Base-by-base conservation (phyloP, 768 basidiomycete species). In the Boletus rufocinnamomeus region DNA sequence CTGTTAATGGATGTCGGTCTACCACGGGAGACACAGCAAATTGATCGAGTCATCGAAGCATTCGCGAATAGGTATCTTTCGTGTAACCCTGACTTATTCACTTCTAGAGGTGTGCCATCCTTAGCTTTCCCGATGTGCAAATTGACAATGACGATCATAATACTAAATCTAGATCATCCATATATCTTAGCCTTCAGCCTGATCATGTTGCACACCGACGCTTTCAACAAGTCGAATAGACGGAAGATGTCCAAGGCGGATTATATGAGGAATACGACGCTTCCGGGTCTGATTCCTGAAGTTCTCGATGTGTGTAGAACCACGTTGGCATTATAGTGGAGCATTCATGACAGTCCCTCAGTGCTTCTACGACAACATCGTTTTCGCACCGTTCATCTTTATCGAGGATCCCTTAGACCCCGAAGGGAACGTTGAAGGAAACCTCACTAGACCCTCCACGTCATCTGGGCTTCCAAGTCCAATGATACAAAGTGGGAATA, bases 121-220 rank as follows among this genome's bases (percentile, higher is more conserved):
- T 48, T 56, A 2, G 9, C 11, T 30, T 40, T 54, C 47, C 47
- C 14, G 11, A 43, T n/a, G 30, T 50, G 27, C 10, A 52, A 43
- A 9, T 21, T 43, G 27, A 50, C 14, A 41, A 38, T 38, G 21
- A 40, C 17, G 45, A 35, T 30, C 14, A 54, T 61, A 37, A 44
- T 58, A 30, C 44, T 35, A 43, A 43, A 34, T 38, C 25, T 61
- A 95, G 95, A 97, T 68, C 88, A 96, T 66, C 91, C 96, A 13
- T 98, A 98, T 74, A 91, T 98, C 52, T 79, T 98, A 48, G 94
- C 96, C 14, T 98, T 98, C 76, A 98, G 96, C 66, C 79, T 98
- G 69, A 97, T 98, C 66, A 98, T 99, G 96, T 79, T 98, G 50
- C 95, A 98, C 70, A 99, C 97, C 19, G 97, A 99, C 69, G 92